Evolutionary conservation across 1,139 yeast species (phyloP), one percentile per base, ranked within the genome.

Genomic region (Suhomyces choctaworum): DNA sequence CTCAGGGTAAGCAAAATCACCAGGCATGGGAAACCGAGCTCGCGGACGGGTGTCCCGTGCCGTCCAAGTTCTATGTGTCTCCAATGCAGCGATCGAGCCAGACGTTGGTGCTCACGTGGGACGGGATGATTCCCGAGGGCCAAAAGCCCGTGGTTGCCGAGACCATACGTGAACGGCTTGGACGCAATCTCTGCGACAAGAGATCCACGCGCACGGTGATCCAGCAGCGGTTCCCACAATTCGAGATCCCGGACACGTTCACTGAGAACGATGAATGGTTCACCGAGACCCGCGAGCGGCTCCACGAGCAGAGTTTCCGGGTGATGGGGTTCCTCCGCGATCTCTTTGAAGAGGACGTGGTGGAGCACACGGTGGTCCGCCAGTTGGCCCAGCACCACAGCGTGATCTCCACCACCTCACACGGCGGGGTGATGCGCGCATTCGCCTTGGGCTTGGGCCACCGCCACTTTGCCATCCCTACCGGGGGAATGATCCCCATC

Each of bases 401-500:
- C 16, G 42, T 54, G 27, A 40, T 56, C 21, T 51, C 54, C 20
- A 56, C 60, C 29, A 56, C 62, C 5, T 50, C 59, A 5, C 62
- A 56, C 29, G 60, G 56, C 2, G 62, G 62, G 6, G 51, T 55
- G 32, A 56, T 56, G 22, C 40, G 60, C 16, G 40, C 49, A 27
- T 46, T 52, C 19, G 48, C 55, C 19, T 46, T 48, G 30, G 60
- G 49, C 2, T 44, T 56, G 34, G 51, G 52, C 13, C 60, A 56
- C 40, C 42, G 60, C 16, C 41, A 46, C 22, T 56, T 54, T 37
- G 52, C 58, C 34, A 51, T 56, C 16, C 46, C 50, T 25, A 55
- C 62, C 2, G 71, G 72, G 3, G 71, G 70, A 6, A 56, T 56
- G 60, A 44, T 56, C 13, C 60, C 60, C 2, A 46, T 55, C 7